A percentile compares a stretch with the other conserved stretches of the same genome.
These are phyloP conservation scores for Cercophora sp. DNA, from an alignment of 495 filamentous ascomycete genomes.

Conservation along the genomic window DNA sequence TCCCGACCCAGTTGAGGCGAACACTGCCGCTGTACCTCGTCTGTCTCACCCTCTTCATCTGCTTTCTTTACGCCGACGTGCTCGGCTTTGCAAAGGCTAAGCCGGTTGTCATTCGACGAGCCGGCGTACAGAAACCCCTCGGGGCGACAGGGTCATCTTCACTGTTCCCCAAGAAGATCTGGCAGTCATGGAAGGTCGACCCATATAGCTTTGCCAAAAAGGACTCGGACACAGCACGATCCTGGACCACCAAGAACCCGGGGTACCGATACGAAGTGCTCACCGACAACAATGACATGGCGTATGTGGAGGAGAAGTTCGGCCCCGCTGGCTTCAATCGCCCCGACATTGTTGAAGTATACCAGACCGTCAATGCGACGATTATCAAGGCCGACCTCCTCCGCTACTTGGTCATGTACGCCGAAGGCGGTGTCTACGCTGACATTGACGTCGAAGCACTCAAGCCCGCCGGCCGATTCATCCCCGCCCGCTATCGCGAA, in stretches of 20 bases:
- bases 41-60: slow-evolving; percentile 26
- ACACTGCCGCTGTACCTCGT: slow-evolving; percentile 23
- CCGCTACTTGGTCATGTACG: slow-evolving; percentile 52
- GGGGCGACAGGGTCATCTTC: neutral
- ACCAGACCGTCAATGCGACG: slow-evolving; percentile 46
- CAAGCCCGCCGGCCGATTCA: slow-evolving; percentile 41
- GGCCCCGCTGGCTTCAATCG: slow-evolving; percentile 51
- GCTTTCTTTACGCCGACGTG: slow-evolving; percentile 37
- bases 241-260: slow-evolving; percentile 57
- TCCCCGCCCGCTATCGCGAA: slow-evolving; percentile 43
- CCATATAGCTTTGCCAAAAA: slow-evolving; percentile 50
- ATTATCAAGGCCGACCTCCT: slow-evolving; percentile 59
- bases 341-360: slow-evolving; percentile 54
- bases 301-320: slow-evolving; percentile 54
- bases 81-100: slow-evolving; percentile 1
- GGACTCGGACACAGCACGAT: slow-evolving; percentile 46
- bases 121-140: slow-evolving; percentile 3
- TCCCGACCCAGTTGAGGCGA: slow-evolving; percentile 30
- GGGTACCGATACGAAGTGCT: slow-evolving; percentile 57
- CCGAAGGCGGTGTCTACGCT: slow-evolving; percentile 53
- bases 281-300: slow-evolving; percentile 53
- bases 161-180: slow-evolving; percentile 41
- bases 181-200: slow-evolving; percentile 62
- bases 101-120: slow-evolving; percentile 2
- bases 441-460: slow-evolving; percentile 55